Percentiles rank a stretch among this genome's conserved stretches.
Conservation (phyloP, 805 yeast species). For the Myxozyma mucilagina region DNA sequence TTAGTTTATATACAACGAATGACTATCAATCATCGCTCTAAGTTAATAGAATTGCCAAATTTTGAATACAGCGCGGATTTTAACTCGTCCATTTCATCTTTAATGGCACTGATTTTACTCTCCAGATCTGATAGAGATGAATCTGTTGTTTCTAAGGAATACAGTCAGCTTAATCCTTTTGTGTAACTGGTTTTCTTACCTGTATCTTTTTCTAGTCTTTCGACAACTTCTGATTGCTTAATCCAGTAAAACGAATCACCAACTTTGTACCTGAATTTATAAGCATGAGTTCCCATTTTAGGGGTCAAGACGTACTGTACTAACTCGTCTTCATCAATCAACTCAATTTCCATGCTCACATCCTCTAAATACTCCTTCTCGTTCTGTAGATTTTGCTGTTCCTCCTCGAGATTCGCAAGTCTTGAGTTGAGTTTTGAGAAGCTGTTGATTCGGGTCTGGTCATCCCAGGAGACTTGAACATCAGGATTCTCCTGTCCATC, state of each 20-base stretch:
- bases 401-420: conserved; percentile 57
- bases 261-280: conserved; percentile 56
- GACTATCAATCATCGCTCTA: conserved; percentile 53
- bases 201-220: conserved; percentile 63
- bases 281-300: background rate
- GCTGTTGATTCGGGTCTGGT: conserved; percentile 84
- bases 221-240: conserved; percentile 64
- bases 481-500: conserved; percentile 31
- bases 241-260: conserved; percentile 79
- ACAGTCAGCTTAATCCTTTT: background rate
- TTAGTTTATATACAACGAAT: background rate
- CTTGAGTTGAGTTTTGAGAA: conserved; percentile 80
- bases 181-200: conserved; percentile 34
- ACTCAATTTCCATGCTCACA: conserved; percentile 78
- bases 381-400: conserved; percentile 51
- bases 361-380: conserved; percentile 91
- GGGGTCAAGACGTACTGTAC: conserved; percentile 35
- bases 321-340: conserved; percentile 61
- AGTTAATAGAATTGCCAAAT: conserved; percentile 84
- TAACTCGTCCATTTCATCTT: conserved; percentile 56
- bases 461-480: conserved; percentile 70
- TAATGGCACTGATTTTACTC: conserved; percentile 51
- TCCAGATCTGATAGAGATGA: conserved; percentile 51
- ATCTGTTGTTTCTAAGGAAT: conserved; percentile 46
- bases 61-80: conserved; percentile 80